Base-by-base conservation (phyloP, 1,284 basidiomycete species). In the Microstroma glucosiphilum region DNA sequence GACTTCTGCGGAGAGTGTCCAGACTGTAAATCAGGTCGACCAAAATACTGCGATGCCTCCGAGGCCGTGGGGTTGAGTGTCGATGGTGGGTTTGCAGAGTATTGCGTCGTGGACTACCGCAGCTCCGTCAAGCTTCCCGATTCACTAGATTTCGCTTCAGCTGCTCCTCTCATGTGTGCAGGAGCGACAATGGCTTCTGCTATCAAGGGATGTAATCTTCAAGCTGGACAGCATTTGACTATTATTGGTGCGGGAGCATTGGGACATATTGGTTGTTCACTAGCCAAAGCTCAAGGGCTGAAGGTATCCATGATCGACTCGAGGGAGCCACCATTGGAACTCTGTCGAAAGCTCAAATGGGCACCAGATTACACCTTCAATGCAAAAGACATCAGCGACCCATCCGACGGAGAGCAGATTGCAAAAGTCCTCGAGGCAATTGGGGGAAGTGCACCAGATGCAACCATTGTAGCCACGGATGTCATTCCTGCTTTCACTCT, bases 141-240 rank as follows among this genome's bases (percentile, higher is more conserved):
- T 19, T 23, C 23, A 2, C n/a, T 64, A 12, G 13, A 11, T 12
- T 64, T 64, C 54, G 62, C 63, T 15, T n/a, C 49, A 15, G 62
- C 61, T 13, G 62, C 62, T 21, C 62, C 62, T 2, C 60, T 64
- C 15, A 55, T 61, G 26, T 64, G 62, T 56, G 62, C 62, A n/a
- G 62, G 62, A n/a, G 43, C 53, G 8, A 64, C 62, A 37, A 59
- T 64, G 51, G 63, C 19, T 42, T n/a, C 60, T 23, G 62, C 61
- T 40, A 63, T 63, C 53, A 26, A 43, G 19, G 48, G 15, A 17
- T 62, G 60, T 30, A 19, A 63, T 1, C 26, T 63, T 2, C 17
- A 61, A 40, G 25, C 23, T 21, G 61, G 61, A 12, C 42, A 63
- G 57, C 41, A n/a, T 6, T 15, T 63, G 13, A 30, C 23, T 9